phyloP scores from a whole-genome alignment of 257 asterid genomes.

The Scutellaria barbata region DNA sequence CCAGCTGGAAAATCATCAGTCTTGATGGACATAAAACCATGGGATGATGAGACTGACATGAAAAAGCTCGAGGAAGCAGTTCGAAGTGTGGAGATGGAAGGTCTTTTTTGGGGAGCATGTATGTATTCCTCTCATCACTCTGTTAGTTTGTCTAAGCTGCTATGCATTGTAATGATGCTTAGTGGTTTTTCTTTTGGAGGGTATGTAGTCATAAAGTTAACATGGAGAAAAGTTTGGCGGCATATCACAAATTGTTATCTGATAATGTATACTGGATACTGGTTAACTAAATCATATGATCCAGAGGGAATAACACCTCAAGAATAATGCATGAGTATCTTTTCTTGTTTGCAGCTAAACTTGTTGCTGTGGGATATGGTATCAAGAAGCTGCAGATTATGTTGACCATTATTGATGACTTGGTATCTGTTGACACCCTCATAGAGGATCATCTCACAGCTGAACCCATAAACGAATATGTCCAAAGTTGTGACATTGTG shows the following conservation, averaged over 20 bases:
- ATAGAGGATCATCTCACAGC: slow-evolving; percentile 46
- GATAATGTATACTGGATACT: neutral
- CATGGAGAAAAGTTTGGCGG: no score
- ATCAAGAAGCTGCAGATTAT: slow-evolving; percentile 88
- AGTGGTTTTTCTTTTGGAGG: no score
- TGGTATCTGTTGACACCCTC: slow-evolving; percentile 76
- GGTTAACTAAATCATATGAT: neutral
- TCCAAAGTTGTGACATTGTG: slow-evolving; percentile 49
- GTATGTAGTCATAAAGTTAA: neutral
- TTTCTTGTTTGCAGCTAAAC: slow-evolving; percentile 58
- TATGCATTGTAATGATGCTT: no score
- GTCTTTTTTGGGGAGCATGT: slow-evolving; percentile 95
- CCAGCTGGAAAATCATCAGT: slow-evolving; percentile 74
- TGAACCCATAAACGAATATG: slow-evolving; percentile 43
- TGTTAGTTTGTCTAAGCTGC: neutral
- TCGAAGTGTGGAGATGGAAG: slow-evolving; percentile 71
- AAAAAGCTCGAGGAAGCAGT: slow-evolving; percentile 93
- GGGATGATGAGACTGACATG: slow-evolving; percentile 99
- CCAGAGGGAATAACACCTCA: neutral
- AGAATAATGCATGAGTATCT: neutral
- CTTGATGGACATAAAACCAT: slow-evolving; percentile 77
- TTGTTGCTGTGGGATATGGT: slow-evolving; percentile 86
- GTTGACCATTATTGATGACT: slow-evolving; percentile 82
- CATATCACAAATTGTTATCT: no score
- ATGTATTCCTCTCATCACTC: slow-evolving; percentile 24